Base-by-base conservation (phyloP, 2,329 filamentous ascomycete species). In the Penicillium rolfsii region DNA sequence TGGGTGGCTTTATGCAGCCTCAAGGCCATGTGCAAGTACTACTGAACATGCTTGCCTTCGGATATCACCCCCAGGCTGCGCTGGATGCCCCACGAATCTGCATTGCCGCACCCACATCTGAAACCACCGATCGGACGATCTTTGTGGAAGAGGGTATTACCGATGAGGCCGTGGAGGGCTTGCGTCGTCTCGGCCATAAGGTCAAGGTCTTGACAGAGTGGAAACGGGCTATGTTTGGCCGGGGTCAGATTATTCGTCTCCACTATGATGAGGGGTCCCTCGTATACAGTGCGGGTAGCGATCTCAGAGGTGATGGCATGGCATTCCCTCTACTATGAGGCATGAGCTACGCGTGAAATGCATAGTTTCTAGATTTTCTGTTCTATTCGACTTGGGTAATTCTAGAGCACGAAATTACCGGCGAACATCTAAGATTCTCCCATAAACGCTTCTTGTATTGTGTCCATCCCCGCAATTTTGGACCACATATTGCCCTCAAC, bases 1-100 rank as follows among this genome's bases (percentile, higher is more conserved):
- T 98, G 95, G 95, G 95, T 55, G 94, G 93, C 2, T 98, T 96
- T 78, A 98, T 98, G 91, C 95, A 99, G 79, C 95, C 95, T 0
- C 95, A 98, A 77, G 95, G 94, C 24, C 95, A 98, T 62, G 89
- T 98, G 0, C 95, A 98, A 77, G 93, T 97, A 0, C 79, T 99
- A 9, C 82, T 98, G 1, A 96, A 96, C 67, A 93, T 96, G 85
- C 78, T 96, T 0, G 86, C 93, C 0, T 96, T 93, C 69, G 87
- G 88, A 1, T 82, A 92, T 56, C 89, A 89, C 64, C 93, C 93
- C 0, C 95, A 99, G 77, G 87, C 91, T 61, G 93, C 94, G 2
- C 84, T 98, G 0, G 95, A 99, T 73, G 90, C 94, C 3, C 94
- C 95, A 16, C 84, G 95, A n/a, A 84, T 98, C 66, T 97, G 93